Conservation (phyloP, 1,284 basidiomycete species). For the Sphagnurus paluster region DNA sequence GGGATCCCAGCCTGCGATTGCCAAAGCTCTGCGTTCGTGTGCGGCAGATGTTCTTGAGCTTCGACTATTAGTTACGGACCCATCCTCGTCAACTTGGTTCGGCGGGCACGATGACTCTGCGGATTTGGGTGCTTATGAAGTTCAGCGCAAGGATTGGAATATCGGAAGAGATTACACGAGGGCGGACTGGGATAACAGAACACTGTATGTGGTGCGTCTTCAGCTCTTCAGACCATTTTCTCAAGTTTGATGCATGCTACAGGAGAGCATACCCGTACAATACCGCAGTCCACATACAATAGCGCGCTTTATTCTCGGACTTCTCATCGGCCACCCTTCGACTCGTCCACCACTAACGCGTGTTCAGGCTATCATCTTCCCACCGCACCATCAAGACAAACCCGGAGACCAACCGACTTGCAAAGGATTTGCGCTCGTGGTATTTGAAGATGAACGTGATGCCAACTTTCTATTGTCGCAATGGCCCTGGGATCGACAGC, state of each 20-base stretch:
- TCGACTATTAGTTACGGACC: slow-evolving; percentile 52
- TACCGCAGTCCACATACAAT: slow-evolving; percentile 50
- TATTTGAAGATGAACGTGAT: slow-evolving; percentile 41
- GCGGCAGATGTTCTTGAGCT: slow-evolving; percentile 51
- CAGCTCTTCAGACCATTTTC: neutral
- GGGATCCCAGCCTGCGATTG: slow-evolving; percentile 47
- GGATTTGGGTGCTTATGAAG: slow-evolving; percentile 53
- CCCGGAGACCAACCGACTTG: slow-evolving; percentile 51
- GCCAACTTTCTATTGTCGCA: slow-evolving; percentile 40
- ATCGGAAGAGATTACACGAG: slow-evolving; percentile 33
- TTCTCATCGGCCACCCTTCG: slow-evolving; percentile 33
- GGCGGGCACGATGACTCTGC: slow-evolving; percentile 17
- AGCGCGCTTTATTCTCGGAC: slow-evolving; percentile 39
- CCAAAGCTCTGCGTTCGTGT: slow-evolving; percentile 53
- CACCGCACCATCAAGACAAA: slow-evolving; percentile 60
- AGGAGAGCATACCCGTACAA: slow-evolving; percentile 71
- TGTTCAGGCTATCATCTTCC: slow-evolving; percentile 56
- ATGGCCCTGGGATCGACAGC: slow-evolving; percentile 60
- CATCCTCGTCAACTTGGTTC: slow-evolving; percentile 40
- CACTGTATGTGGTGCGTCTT: slow-evolving; percentile 61
- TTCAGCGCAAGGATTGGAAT: slow-evolving; percentile 52
- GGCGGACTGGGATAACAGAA: slow-evolving; percentile 59
- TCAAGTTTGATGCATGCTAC: neutral
- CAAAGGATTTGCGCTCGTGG: slow-evolving; percentile 74
- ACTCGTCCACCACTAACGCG: slow-evolving; percentile 19